These are phyloP conservation scores for Suillus americanus DNA, from an alignment of 768 basidiomycete genomes.

Conservation along the genomic window DNA sequence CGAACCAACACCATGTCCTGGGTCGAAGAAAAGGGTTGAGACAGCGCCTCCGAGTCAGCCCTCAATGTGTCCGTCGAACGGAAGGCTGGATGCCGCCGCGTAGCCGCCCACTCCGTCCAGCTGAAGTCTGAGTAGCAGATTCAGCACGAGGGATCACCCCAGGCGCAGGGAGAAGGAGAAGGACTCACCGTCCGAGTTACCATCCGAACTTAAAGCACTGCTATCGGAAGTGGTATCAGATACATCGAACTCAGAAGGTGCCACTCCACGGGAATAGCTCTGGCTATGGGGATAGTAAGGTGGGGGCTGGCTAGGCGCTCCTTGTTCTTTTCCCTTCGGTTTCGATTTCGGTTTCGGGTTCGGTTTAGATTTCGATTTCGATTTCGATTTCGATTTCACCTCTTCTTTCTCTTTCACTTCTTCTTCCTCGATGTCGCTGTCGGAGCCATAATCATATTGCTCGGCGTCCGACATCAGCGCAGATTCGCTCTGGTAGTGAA, in stretches of 20 bases:
- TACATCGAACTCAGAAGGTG: neutral
- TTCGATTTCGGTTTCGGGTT: too few species aligned
- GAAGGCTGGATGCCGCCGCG: neutral
- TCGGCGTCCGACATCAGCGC: neutral
- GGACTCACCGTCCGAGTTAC: neutral
- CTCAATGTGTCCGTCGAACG: neutral
- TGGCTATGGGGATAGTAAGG: neutral
- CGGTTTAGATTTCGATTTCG: too few species aligned
- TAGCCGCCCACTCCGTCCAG: neutral
- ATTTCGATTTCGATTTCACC: too few species aligned
- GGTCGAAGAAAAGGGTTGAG: constrained; percentile 23
- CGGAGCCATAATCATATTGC: constrained; percentile 19
- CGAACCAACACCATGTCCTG: constrained; percentile 29
- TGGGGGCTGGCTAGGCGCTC: neutral
- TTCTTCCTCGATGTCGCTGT: constrained; percentile 32
- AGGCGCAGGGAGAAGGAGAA: neutral
- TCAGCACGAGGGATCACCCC: neutral
- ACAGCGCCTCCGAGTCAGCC: constrained; percentile 5
- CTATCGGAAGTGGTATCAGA: neutral
- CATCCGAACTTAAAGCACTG: neutral
- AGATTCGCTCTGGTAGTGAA: neutral
- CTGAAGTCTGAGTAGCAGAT: neutral
- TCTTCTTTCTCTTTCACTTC: neutral
- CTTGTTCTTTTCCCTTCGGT: neutral
- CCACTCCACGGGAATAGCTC: neutral